phyloP scores from a whole-genome alignment of 2,329 filamentous ascomycete genomes.

The Berkeleyomyces basicola region DNA sequence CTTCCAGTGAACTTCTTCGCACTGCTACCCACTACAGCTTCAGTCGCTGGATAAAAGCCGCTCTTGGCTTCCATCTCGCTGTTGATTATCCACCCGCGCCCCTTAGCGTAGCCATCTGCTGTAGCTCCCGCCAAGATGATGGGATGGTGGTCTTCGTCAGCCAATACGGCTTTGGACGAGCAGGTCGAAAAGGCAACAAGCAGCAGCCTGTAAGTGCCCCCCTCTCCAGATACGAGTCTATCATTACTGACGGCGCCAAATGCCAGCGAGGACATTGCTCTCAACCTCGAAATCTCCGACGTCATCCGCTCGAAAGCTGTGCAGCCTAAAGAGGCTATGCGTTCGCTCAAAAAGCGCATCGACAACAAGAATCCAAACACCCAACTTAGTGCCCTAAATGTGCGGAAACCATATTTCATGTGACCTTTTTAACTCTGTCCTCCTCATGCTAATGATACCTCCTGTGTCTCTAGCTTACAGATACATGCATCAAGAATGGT shows the following conservation, averaged over 20 bases:
- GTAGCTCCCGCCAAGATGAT: slow-evolving; percentile 41
- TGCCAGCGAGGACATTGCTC: slow-evolving; percentile 80
- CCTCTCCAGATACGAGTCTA: neutral
- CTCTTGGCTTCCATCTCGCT: neutral
- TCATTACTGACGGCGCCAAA: neutral
- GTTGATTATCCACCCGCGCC: neutral
- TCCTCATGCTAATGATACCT: neutral
- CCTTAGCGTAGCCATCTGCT: neutral
- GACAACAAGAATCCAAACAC: slow-evolving; percentile 96
- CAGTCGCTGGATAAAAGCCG: neutral
- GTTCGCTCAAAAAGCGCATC: slow-evolving; percentile 81
- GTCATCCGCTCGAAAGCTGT: slow-evolving; percentile 94
- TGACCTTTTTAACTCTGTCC: neutral
- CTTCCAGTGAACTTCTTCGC: neutral
- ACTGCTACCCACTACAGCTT: neutral
- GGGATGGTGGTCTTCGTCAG: slow-evolving; percentile 91
- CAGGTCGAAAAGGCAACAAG: slow-evolving; percentile 92
- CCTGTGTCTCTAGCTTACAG: slow-evolving; percentile 51
- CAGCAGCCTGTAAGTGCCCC: slow-evolving; percentile 63
- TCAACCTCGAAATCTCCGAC: slow-evolving; percentile 97
- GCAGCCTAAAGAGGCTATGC: slow-evolving; percentile 95
- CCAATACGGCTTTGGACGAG: slow-evolving; percentile 82
- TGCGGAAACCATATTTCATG: slow-evolving; percentile 24
- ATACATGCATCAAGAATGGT: slow-evolving; percentile 98
- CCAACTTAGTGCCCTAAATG: slow-evolving; percentile 85